phyloP scores from a whole-genome alignment of 2,329 filamentous ascomycete genomes.

The Bipolaris victoriae region DNA sequence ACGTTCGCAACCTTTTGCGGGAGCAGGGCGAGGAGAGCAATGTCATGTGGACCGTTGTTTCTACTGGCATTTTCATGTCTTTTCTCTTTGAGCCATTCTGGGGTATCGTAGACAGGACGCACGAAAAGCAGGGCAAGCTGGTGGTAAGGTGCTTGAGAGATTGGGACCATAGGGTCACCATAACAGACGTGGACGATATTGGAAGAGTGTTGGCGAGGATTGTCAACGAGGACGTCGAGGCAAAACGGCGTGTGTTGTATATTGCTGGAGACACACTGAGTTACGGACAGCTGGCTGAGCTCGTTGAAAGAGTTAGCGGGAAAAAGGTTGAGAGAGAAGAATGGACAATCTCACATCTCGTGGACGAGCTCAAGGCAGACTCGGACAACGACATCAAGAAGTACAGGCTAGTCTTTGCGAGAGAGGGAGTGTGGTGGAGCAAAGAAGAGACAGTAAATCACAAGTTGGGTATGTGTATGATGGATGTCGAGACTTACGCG shows the following conservation, averaged over 20 bases:
- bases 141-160: conserved; percentile 62
- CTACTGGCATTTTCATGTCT: conserved; percentile 73
- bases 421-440: conserved; percentile 66
- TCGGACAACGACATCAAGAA: conserved; percentile 60
- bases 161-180: conserved; percentile 67
- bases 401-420: conserved; percentile 68
- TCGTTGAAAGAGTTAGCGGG: conserved; percentile 56
- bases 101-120: conserved; percentile 62
- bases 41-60: conserved; percentile 68
- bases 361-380: conserved; percentile 54
- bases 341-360: conserved; percentile 57
- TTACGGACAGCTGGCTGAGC: conserved; percentile 61
- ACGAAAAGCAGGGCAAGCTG: conserved; percentile 11
- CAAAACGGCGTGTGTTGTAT: conserved; percentile 58
- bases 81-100: conserved; percentile 70
- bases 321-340: conserved; percentile 56
- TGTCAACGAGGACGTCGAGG: conserved; percentile 45
- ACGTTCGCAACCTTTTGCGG: conserved; percentile 36
- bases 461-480: conserved; percentile 55
- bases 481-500: conserved; percentile 52
- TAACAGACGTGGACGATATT: conserved; percentile 69
- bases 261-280: conserved; percentile 67
- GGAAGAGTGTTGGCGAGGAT: conserved; percentile 65
- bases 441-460: conserved; percentile 60
- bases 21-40: conserved; percentile 26